These are phyloP conservation scores for Scenedesmus sp. DNA, from an alignment of 163 green algal species.

Conservation along the genomic window DNA sequence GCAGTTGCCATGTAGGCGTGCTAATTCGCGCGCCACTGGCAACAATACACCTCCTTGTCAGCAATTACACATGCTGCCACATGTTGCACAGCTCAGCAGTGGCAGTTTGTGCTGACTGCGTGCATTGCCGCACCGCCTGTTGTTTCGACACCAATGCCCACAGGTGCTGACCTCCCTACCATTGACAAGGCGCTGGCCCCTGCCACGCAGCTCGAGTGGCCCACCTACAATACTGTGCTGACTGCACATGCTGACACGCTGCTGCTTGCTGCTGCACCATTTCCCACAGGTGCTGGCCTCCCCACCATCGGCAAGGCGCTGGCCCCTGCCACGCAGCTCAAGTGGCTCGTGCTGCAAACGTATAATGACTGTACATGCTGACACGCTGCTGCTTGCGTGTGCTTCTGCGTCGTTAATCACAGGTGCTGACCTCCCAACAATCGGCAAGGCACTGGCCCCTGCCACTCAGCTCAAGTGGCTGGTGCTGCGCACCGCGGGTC, in stretches of 20 bases:
- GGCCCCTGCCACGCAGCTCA: background rate
- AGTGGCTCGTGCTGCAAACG: background rate
- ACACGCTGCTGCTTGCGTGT: background rate
- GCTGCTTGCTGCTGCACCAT: background rate
- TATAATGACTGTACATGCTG: background rate
- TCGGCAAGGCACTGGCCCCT: conserved; percentile 11
- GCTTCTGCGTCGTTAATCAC: background rate
- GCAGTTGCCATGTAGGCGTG: no score
- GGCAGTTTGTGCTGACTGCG: background rate
- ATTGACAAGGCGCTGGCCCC: conserved; percentile 8
- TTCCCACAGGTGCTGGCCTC: background rate
- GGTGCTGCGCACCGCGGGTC: conserved; percentile 28
- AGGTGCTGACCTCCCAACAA: background rate
- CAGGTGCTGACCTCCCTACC: background rate
- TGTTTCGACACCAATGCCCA: no score
- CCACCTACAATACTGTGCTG: background rate
- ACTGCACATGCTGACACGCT: background rate
- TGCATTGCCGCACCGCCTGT: background rate
- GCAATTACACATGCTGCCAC: background rate
- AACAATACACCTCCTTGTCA: background rate
- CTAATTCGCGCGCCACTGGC: background rate
- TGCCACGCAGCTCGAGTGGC: background rate
- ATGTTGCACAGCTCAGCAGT: background rate
- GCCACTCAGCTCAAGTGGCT: conserved; percentile 31
- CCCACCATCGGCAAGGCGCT: background rate